Evolutionary conservation across 345 rosid genomes (phyloP).

Genomic region (Stellera chamaejasme): DNA sequence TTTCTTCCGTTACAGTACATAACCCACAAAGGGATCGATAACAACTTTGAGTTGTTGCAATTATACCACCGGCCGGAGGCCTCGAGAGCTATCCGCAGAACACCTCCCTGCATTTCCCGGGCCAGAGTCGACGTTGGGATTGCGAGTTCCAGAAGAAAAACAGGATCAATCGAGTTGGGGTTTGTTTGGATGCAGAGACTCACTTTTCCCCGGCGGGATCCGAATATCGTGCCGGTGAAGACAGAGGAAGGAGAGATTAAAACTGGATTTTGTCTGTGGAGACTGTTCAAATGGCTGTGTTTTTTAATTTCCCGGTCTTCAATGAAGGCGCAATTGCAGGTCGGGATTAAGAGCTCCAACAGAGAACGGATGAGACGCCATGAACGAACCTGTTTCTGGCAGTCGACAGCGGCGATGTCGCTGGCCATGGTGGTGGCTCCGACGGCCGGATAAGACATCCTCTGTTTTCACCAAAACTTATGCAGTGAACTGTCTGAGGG

Average conservation of each 20-base stretch:
- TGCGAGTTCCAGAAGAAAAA: conserved; percentile 48
- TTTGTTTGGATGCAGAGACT: conserved; percentile 52
- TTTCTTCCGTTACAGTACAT: conserved; percentile 63
- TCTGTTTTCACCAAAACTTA: not conserved
- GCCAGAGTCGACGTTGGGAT: conserved; percentile 49
- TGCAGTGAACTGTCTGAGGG: not conserved
- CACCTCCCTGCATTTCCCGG: conserved; percentile 58
- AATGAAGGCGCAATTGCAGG: conserved; percentile 33
- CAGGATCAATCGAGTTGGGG: conserved; percentile 29
- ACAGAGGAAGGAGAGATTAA: conserved; percentile 24
- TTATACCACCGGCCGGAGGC: conserved; percentile 3
- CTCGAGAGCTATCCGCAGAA: conserved; percentile 53
- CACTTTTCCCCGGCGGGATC: conserved; percentile 50
- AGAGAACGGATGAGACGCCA: conserved; percentile 63
- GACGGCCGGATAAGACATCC: conserved; percentile 31
- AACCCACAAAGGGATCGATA: conserved; percentile 43
- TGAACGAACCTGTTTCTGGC: conserved; percentile 74
- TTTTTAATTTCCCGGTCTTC: conserved; percentile 21
- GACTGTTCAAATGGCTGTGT: conserved; percentile 11
- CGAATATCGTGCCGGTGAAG: conserved; percentile 53
- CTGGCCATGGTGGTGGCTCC: conserved; percentile 24
- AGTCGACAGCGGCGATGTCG: conserved; percentile 52
- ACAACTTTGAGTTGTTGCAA: conserved; percentile 9
- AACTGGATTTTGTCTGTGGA: conserved; percentile 14
- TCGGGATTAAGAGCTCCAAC: conserved; percentile 49